Evolutionary conservation across 257 asterid species (phyloP).

Genomic region (Cinchona pubescens): DNA sequence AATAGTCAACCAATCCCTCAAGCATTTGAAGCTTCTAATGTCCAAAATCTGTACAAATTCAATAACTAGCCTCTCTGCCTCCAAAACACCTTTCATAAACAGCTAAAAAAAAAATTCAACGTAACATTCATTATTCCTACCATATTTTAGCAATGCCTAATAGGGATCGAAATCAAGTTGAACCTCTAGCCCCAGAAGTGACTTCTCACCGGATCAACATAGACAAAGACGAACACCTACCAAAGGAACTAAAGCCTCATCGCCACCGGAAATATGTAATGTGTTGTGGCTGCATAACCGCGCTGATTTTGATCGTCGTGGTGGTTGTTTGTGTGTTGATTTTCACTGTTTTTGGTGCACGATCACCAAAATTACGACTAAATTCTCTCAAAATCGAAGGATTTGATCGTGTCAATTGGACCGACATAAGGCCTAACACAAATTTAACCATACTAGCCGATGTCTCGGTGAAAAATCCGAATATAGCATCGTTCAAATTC

Average conservation of each 20-base stretch:
- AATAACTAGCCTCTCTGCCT: neutral
- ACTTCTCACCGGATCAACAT: conserved; percentile 10
- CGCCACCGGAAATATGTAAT: conserved; percentile 25
- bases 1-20: conserved; percentile 1
- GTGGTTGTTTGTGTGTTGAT: conserved; percentile 16
- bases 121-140: no score
- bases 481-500: conserved; percentile 31
- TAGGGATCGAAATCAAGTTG: conserved; percentile 23
- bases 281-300: conserved; percentile 34
- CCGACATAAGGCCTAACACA: neutral
- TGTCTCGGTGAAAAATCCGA: conserved; percentile 32
- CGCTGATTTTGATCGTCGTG: conserved; percentile 13
- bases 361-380: conserved; percentile 26
- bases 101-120: neutral
- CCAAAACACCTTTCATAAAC: neutral
- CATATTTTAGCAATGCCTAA: conserved; percentile 13
- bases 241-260: conserved; percentile 14
- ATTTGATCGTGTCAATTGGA: conserved; percentile 17
- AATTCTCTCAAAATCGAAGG: conserved; percentile 26
- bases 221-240: conserved; percentile 18
- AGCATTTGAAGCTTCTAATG: neutral
- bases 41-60: neutral
- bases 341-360: conserved; percentile 31
- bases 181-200: conserved; percentile 32
- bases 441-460: conserved; percentile 24